phyloP scores from a whole-genome alignment of 2,329 filamentous ascomycete species.

The Aspergillus brunneoviolaceus region DNA sequence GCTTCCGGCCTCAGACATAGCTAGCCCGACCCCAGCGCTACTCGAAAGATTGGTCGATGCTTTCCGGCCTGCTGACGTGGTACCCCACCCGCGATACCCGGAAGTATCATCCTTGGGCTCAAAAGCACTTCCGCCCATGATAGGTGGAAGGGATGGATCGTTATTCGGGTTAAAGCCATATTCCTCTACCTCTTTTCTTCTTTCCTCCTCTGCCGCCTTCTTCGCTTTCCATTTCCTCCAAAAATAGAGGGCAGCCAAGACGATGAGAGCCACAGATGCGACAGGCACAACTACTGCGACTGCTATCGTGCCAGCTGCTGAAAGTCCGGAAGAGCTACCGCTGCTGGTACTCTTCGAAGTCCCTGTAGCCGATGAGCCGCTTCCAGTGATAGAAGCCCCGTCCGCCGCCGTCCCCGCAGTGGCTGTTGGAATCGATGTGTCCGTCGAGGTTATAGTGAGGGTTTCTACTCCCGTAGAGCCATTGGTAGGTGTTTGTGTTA shows the following conservation, averaged over 20 bases:
- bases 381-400: constrained; percentile 28
- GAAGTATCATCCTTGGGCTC: constrained; percentile 69
- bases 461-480: constrained; percentile 12
- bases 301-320: constrained; percentile 69
- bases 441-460: constrained; percentile 20
- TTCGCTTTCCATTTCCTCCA: constrained; percentile 87
- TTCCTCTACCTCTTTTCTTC: constrained; percentile 94
- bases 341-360: constrained; percentile 26
- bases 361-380: constrained; percentile 25
- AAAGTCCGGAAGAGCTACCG: constrained; percentile 37
- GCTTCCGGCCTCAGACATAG: constrained; percentile 70
- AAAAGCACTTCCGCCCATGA: constrained; percentile 49
- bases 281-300: constrained; percentile 94
- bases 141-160: constrained; percentile 72
- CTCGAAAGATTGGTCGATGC: constrained; percentile 86
- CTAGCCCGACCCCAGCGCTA: constrained; percentile 57
- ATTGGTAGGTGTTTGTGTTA: constrained; percentile 13
- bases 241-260: constrained; percentile 73
- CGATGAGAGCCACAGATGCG: constrained; percentile 77
- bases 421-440: constrained; percentile 11
- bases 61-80: constrained; percentile 74
- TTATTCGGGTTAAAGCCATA: constrained; percentile 98
- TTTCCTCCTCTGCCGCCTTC: constrained; percentile 80
- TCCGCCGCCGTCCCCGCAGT: constrained; percentile 21
- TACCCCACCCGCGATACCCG: constrained; percentile 94